phyloP scores from a whole-genome alignment of 345 rosid species.

The Pugionium cornutum region DNA sequence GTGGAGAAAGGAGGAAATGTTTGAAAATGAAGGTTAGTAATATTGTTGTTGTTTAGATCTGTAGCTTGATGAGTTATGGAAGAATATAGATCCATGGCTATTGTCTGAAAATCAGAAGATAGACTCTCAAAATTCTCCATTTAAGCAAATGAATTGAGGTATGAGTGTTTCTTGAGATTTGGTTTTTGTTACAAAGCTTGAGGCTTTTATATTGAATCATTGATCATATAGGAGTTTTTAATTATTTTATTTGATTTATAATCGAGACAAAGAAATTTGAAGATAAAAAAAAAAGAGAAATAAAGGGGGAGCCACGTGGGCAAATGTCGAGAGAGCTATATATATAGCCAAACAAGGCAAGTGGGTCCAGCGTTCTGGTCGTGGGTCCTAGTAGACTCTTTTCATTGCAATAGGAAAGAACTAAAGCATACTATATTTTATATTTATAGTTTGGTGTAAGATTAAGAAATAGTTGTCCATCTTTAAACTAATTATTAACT shows the following conservation, averaged over 20 bases:
- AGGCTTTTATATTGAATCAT: slow-evolving; percentile 17
- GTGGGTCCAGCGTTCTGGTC: slow-evolving; percentile 32
- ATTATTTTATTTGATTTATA: background rate
- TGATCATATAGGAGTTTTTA: background rate
- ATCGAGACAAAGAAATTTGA: slow-evolving; percentile 16
- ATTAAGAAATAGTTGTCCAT: slow-evolving; percentile 25
- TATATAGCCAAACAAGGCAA: slow-evolving; percentile 33
- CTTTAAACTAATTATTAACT: slow-evolving; percentile 16
- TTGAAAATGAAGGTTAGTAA: slow-evolving; percentile 38
- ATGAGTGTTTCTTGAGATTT: slow-evolving; percentile 18
- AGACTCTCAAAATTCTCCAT: slow-evolving; percentile 39
- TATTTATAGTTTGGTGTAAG: slow-evolving; percentile 24
- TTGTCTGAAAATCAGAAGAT: slow-evolving; percentile 32
- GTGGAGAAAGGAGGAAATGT: slow-evolving; percentile 40
- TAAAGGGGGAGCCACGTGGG: slow-evolving; percentile 39
- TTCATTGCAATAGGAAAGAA: slow-evolving; percentile 27
- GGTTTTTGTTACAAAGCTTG: slow-evolving; percentile 23
- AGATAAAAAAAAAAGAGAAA: background rate
- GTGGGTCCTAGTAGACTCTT: slow-evolving; percentile 22
- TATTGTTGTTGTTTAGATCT: slow-evolving; percentile 36
- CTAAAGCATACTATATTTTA: slow-evolving; percentile 13
- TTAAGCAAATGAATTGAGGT: background rate
- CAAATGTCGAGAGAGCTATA: background rate
- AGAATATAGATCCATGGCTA: slow-evolving; percentile 37
- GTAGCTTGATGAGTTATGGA: slow-evolving; percentile 46